phyloP scores from a whole-genome alignment of 176 grass and related monocot species.

The Saccharum spontaneum region DNA sequence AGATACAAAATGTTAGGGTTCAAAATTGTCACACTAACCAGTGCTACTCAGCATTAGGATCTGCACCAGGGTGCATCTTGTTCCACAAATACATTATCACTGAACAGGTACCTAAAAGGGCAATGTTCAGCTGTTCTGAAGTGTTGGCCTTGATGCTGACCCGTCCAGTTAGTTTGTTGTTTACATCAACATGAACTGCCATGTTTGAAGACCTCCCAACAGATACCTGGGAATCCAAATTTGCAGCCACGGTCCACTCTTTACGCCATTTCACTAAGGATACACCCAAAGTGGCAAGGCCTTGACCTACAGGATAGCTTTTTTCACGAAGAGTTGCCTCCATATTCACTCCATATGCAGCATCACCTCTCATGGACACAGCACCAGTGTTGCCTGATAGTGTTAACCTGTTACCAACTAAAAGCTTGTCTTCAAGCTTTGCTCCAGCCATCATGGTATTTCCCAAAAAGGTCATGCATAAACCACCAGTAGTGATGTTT shows the following conservation, averaged over 20 bases:
- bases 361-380: constrained; percentile 52
- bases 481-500: constrained; percentile 63
- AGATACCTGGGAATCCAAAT: constrained; percentile 66
- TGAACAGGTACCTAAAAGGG: constrained; percentile 67
- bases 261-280: constrained; percentile 67
- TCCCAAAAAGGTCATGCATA: constrained; percentile 78
- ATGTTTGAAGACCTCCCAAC: constrained; percentile 65
- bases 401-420: constrained; percentile 56
- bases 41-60: constrained; percentile 33
- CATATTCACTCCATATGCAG: constrained; percentile 63
- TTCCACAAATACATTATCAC: constrained; percentile 64
- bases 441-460: constrained; percentile 63
- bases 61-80: constrained; percentile 29
- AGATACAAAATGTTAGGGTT: constrained; percentile 12
- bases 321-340: constrained; percentile 56
- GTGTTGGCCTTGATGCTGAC: constrained; percentile 67
- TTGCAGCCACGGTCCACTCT: constrained; percentile 61
- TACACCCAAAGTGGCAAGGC: constrained; percentile 60
- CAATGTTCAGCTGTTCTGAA: constrained; percentile 71
- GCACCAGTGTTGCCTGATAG: constrained; percentile 60
- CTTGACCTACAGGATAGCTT: constrained; percentile 54
- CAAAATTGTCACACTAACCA: constrained; percentile 39
- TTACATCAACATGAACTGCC: constrained; percentile 60
- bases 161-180: constrained; percentile 72
- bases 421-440: constrained; percentile 71